Percentiles rank a stretch among this genome's conserved stretches.
Conservation (phyloP, 1,139 yeast genomes). For the Taiozyma sp. region DNA sequence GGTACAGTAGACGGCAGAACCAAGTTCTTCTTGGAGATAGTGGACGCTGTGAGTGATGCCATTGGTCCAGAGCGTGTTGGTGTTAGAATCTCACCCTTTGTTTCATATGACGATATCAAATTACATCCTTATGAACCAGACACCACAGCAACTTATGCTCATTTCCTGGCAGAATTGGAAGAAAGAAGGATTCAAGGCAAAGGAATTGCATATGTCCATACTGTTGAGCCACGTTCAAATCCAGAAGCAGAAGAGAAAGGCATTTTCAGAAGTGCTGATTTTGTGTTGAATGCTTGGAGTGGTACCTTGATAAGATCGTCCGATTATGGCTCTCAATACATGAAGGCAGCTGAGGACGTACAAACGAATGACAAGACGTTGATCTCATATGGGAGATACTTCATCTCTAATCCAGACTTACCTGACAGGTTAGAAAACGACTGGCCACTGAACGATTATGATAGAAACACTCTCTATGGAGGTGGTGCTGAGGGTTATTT, state of each 20-base stretch:
- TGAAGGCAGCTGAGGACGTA: conserved; percentile 16
- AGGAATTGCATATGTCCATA: conserved; percentile 45
- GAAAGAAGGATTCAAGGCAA: conserved; percentile 34
- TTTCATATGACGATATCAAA: conserved; percentile 17
- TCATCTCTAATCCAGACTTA: conserved; percentile 50
- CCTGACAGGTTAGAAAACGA: conserved; percentile 43
- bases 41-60: conserved; percentile 27
- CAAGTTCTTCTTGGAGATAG: conserved; percentile 27
- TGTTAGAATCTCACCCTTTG: conserved; percentile 32
- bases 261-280: conserved; percentile 28
- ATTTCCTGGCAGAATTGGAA: conserved; percentile 33
- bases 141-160: conserved; percentile 31
- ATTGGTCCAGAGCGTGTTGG: conserved; percentile 26
- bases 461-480: conserved; percentile 34
- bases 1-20: conserved; percentile 36
- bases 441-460: conserved; percentile 33
- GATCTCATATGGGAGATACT: conserved; percentile 43
- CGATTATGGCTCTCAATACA: conserved; percentile 31
- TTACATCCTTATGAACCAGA: conserved; percentile 18
- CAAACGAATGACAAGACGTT: conserved; percentile 35
- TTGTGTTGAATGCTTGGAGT: conserved; percentile 28
- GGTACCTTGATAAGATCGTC: conserved; percentile 45
- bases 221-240: conserved; percentile 42
- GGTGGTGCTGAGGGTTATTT: conserved; percentile 18
- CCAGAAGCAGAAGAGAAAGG: neutral